Evolutionary conservation across 2,329 filamentous ascomycete genomes (phyloP), one percentile per base, ranked within the genome.

Genomic region (Tolypocladium sp.): DNA sequence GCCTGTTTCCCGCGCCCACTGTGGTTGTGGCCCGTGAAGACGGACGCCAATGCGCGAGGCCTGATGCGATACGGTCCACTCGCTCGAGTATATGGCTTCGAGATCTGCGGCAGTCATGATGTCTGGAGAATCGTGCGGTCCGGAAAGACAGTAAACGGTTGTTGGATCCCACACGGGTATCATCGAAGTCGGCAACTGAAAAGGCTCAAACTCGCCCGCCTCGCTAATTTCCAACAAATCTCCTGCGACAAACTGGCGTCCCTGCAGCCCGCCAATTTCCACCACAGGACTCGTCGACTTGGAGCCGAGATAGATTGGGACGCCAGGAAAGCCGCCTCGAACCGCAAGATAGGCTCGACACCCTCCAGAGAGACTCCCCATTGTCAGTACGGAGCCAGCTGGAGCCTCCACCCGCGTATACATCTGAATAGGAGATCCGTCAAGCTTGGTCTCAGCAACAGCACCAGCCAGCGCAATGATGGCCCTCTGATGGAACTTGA

Each of bases 51-150:
- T 82, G 59, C 85, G 74, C 15, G 80, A 82, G 1, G 82, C 79
- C 60, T 87, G 87, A 63, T 87, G 84, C 0, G 79, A 82, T 2
- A 87, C 75, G 55, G 82, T 82, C 81, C 82, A 86, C n/a, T 76
- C 70, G 0, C 79, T 81, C 6, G 71, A 69, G 68, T 84, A 87
- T 2, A 87, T 75, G 71, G 80, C 82, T 12, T 82, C 76, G 56
- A 84, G 77, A 58, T 81, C 81, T 57, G 82, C 77, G 0, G 74
- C 66, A 0, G 68, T 68, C 58, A 73, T 66, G 20, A 71, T 66
- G 15, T 72, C 68, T 22, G 66, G 64, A 2, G 66, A 66, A 27
- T 68, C 70, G 56, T 72, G 68, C 1, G 72, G 72, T 0, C 72
- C 72, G 9, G 68, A 63, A 51, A 73, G 63, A 52, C 64, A 66